A percentile compares a stretch with the other conserved stretches of the same genome.
Conservation (phyloP, 106 monocot species). For the Ottelia alismoides region DNA sequence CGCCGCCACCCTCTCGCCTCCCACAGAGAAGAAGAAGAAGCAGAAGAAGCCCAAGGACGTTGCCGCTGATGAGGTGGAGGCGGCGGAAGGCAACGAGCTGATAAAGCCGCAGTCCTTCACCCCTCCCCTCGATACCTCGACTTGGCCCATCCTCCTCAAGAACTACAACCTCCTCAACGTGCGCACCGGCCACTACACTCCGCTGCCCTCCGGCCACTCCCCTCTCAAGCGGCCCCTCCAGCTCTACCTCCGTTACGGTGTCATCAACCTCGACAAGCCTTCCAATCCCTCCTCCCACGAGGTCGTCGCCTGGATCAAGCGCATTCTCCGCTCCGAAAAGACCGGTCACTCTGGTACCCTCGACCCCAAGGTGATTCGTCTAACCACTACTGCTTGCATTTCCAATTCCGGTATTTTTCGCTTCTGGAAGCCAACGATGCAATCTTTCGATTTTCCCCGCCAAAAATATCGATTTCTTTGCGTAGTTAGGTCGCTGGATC, state of each 20-base stretch:
- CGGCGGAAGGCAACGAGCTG: constrained; percentile 20
- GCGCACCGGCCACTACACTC: constrained; percentile 92
- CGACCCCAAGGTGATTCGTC: constrained; percentile 90
- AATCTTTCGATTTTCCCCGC: no score
- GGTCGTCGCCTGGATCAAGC: constrained; percentile 94
- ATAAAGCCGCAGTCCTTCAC: constrained; percentile 72
- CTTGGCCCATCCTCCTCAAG: constrained; percentile 84
- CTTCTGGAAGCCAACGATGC: no score
- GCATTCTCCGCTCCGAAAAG: constrained; percentile 77
- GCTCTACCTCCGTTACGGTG: constrained; percentile 66
- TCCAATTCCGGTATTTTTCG: no score
- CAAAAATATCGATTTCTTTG: no score
- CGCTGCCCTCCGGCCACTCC: constrained; percentile 72
- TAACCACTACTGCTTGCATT: no score
- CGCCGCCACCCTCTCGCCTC: constrained; percentile 2
- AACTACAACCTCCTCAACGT: constrained; percentile 89
- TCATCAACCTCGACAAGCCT: constrained; percentile 95
- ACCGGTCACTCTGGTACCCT: constrained; percentile 92
- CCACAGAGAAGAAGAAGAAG: constrained; percentile 12
- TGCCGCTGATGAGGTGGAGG: background rate
- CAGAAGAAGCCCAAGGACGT: background rate
- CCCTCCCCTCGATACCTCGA: constrained; percentile 62
- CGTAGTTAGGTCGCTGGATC: no score
- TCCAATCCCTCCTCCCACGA: constrained; percentile 93
- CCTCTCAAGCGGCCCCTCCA: constrained; percentile 72